These are phyloP conservation scores for Scedosporium dehoogii DNA, from an alignment of 2,329 filamentous ascomycete genomes.

Conservation along the genomic window DNA sequence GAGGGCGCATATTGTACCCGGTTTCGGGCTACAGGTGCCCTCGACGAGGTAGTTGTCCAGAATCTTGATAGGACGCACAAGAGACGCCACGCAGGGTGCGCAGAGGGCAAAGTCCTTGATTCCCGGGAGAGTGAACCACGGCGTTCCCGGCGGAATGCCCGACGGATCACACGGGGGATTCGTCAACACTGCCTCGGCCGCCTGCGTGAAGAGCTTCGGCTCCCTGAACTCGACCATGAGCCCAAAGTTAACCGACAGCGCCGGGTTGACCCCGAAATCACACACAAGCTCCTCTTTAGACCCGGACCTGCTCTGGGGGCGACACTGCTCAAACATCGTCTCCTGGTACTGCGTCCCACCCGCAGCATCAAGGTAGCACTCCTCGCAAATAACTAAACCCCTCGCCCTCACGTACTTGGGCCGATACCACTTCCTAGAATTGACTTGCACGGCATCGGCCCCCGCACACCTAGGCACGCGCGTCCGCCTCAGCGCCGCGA, in stretches of 20 bases:
- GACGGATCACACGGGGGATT: background rate
- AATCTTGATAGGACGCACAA: slow-evolving; percentile 2
- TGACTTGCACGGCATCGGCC: background rate
- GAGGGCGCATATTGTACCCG: slow-evolving; percentile 1
- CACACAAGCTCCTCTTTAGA: background rate
- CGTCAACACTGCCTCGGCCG: background rate
- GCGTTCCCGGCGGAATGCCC: background rate
- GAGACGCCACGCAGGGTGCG: background rate
- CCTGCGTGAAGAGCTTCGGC: slow-evolving; percentile 1
- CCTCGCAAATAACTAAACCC: background rate
- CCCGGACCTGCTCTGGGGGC: background rate
- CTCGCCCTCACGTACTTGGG: background rate
- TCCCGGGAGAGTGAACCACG: slow-evolving; percentile 3
- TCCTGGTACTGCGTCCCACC: slow-evolving; percentile 6
- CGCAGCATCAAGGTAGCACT: slow-evolving; percentile 5
- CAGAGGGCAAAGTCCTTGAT: slow-evolving; percentile 3
- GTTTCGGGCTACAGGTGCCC: background rate
- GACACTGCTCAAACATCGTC: slow-evolving; percentile 4
- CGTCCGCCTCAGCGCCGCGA: background rate
- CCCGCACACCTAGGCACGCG: background rate
- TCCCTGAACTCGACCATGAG: slow-evolving; percentile 5
- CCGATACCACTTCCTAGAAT: slow-evolving; percentile 1
- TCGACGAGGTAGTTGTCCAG: background rate
- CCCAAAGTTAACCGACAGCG: slow-evolving; percentile 5
- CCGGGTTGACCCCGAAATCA: slow-evolving; percentile 1